Base-by-base conservation (phyloP, 2,329 filamentous ascomycete species). In the Fusarium graminum region DNA sequence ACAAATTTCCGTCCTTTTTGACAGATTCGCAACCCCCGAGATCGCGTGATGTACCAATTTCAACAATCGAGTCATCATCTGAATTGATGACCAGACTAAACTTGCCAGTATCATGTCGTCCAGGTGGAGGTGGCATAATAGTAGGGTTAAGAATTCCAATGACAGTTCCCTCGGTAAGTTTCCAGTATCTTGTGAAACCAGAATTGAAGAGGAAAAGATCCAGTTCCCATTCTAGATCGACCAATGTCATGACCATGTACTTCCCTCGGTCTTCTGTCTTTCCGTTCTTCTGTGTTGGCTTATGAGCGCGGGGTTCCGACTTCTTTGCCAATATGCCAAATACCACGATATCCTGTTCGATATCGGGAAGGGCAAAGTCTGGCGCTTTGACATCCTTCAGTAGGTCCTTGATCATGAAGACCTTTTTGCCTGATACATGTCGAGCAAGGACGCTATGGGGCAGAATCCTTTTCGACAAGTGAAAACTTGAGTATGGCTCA, bases 141-240 rank as follows among this genome's bases (percentile, higher is more conserved):
- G 84, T 88, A 2, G 95, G 95, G 74, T 99, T 99, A 29, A 99
- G 83, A 26, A 99, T 92, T 7, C 94, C 95, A 55, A 99, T 83
- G 2, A 98, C 86, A 0, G 94, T 97, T n/a, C 95, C 95, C 3
- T 92, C 87, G 0, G 89, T 89, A n/a, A 98, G 82, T 75, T 97
- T 97, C 90, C 94, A 98, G 80, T 95, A 99, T 53, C 92, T 89
- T 16, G 92, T 90, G 72, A 98, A 97, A 8, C 93, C 96, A 0
- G 90, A 89, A 72, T 92, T 92, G 78, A 99, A 99, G 14, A 99
- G 86, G 72, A 93, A 98, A 40, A 98, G 85, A 67, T 98, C 94
- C 13, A 99, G 78, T 71, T 97, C 93, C 88, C 90, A 97, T 72
- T 93, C 90, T 12, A 99, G 82, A 76, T 99, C 94, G 0, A 92